Percentiles rank a stretch among this genome's conserved stretches.
Conservation (phyloP, 768 basidiomycete genomes). For the Cystobasidium ongulense region DNA sequence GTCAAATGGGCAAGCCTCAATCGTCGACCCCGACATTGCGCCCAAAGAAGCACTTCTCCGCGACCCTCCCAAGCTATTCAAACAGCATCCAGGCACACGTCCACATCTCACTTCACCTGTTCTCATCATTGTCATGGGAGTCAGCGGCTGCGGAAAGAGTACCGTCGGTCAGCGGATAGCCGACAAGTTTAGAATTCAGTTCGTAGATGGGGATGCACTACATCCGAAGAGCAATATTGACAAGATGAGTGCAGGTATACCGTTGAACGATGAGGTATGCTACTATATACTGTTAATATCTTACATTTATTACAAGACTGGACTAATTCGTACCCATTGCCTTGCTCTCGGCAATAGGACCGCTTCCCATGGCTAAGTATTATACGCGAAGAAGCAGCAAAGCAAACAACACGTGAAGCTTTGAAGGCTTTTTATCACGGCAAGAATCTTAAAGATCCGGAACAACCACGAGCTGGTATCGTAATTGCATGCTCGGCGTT, state of each 20-base stretch:
- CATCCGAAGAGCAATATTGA: constrained; percentile 72
- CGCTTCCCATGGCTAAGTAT: constrained; percentile 74
- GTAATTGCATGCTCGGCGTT: constrained; percentile 81
- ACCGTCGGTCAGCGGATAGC: constrained; percentile 46
- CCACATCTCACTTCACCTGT: constrained; percentile 31
- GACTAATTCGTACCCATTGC: neutral
- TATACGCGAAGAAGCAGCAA: constrained; percentile 57
- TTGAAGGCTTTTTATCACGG: constrained; percentile 15
- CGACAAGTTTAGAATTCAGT: constrained; percentile 58
- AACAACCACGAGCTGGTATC: constrained; percentile 50
- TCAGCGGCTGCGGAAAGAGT: constrained; percentile 65
- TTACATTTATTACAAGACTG: neutral
- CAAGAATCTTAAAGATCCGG: constrained; percentile 38
- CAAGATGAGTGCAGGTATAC: constrained; percentile 73
- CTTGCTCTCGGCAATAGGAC: constrained; percentile 48
- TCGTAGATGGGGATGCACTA: constrained; percentile 79
- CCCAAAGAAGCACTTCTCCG: neutral
- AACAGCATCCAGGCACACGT: constrained; percentile 7
- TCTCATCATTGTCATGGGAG: constrained; percentile 53
- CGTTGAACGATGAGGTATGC: constrained; percentile 58
- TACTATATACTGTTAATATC: neutral
- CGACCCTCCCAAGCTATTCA: constrained; percentile 9
- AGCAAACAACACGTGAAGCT: constrained; percentile 45
- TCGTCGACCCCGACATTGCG: neutral
- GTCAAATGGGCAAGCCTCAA: neutral